Conservation (phyloP, 139 green algal genomes). For the Volvox africanus region DNA sequence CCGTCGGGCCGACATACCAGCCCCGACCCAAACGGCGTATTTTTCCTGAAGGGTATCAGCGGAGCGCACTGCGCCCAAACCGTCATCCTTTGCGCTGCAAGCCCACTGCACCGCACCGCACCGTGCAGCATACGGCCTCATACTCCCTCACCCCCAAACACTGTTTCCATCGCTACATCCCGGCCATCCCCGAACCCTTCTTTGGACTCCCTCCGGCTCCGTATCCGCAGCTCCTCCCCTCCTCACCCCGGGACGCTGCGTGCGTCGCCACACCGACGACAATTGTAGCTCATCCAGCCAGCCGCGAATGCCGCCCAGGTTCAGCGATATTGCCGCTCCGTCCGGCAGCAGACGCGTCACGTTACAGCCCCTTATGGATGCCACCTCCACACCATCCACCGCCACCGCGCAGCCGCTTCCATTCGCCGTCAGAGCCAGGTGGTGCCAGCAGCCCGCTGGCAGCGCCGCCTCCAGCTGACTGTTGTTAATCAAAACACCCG, state of each 20-base stretch:
- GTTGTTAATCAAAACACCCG: not conserved
- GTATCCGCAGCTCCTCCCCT: too few species aligned
- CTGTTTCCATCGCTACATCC: too few species aligned
- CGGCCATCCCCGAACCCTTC: too few species aligned
- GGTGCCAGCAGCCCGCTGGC: slow-evolving; percentile 16
- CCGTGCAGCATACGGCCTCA: too few species aligned
- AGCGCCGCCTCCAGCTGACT: slow-evolving; percentile 19
- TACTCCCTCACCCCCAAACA: too few species aligned
- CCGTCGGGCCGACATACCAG: too few species aligned
- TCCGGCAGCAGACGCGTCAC: slow-evolving; percentile 15
- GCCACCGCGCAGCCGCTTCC: slow-evolving; percentile 15
- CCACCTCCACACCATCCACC: slow-evolving; percentile 37
- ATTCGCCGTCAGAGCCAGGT: slow-evolving; percentile 43
- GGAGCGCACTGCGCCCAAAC: too few species aligned
- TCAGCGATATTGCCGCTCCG: not conserved
- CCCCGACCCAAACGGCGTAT: too few species aligned
- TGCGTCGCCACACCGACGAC: not conserved
- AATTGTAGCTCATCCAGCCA: slow-evolving; percentile 46
- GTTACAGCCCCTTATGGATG: not conserved
- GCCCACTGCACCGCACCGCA: too few species aligned
- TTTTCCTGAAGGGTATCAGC: too few species aligned
- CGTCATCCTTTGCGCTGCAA: too few species aligned
- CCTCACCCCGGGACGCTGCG: not conserved
- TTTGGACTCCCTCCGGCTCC: too few species aligned
- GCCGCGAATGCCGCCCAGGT: slow-evolving; percentile 33